Base-by-base conservation (phyloP, 179 eudicot genomes). In the Silene noctiflora region DNA sequence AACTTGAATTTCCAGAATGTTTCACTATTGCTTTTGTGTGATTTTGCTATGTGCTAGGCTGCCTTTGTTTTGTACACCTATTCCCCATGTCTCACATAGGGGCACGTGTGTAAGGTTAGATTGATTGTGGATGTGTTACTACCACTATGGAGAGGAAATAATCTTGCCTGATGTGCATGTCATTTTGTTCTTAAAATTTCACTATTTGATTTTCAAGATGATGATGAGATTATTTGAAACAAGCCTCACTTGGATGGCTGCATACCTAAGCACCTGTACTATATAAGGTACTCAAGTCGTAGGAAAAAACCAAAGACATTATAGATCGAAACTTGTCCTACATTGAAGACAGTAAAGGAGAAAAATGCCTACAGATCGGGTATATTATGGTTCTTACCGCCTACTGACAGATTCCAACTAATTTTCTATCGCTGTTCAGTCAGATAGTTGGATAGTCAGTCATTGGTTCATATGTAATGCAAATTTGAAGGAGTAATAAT, bases 401-500 rank as follows among this genome's bases (percentile, higher is more conserved):
- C n/a, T 69, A 21, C 35, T 69, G 33, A 4, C 31, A 46, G 60
- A 69, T 48, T 65, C 14, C n/a, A 44, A 4, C 1, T 13, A 9
- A 14, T 22, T 69, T 69, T 22, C 19, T 21, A 39, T 17, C 42
- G 71, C 71, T 25, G 44, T 65, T 11, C 11, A 39, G 24, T 21
- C 31, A 48, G 73, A 22, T 46, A 22, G 33, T 46, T 14, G 4
- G 20, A 46, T 22, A n/a, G 48, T 42, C 20, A 14, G 73, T 48
- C 35, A 22, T 51, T 25, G 21, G 22, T 0, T 51, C 39, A 48
- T 19, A 20, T 48, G 10, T 22, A n/a, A 56, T 48, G 71, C 71
- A 77, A 11, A 19, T 29, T 72, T 19, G 5, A 35, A 63, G 31
- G 69, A 56, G 73, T 25, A 58, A 55, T 53, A 21, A 19, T 60